Percentiles rank a stretch among this genome's conserved stretches.
These are phyloP conservation scores for Euphorbia schlechtendalii DNA, from an alignment of 441 rosid species.

Conservation along the genomic window DNA sequence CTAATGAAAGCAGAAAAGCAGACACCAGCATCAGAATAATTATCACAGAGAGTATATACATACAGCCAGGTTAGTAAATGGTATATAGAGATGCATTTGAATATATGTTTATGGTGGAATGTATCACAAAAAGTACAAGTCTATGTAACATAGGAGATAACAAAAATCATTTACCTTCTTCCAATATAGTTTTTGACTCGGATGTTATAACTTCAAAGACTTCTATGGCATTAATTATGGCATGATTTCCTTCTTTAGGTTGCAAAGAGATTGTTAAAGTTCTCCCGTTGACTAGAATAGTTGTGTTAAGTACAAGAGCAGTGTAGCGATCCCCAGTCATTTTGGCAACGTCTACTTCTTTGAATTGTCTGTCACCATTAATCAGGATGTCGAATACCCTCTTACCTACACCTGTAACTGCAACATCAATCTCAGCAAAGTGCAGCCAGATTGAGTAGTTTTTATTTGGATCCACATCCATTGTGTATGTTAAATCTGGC, in stretches of 20 bases:
- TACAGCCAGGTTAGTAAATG: too few relatives aligned
- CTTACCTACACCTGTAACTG: conserved; percentile 50
- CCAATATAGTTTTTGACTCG: conserved; percentile 61
- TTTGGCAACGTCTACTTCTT: conserved; percentile 54
- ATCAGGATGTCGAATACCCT: conserved; percentile 79
- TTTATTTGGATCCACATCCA: conserved; percentile 87
- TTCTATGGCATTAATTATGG: conserved; percentile 83
- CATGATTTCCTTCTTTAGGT: conserved; percentile 57
- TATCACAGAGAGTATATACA: neutral
- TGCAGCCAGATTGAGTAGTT: conserved; percentile 93
- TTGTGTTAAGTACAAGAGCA: conserved; percentile 77
- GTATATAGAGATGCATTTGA: neutral
- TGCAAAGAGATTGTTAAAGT: conserved; percentile 63
- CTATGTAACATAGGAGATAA: neutral
- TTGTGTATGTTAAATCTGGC: conserved; percentile 57
- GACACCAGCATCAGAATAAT: neutral
- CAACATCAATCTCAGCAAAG: conserved; percentile 85
- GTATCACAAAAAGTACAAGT: neutral
- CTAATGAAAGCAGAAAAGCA: neutral
- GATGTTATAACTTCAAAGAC: conserved; percentile 62
- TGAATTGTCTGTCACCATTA: conserved; percentile 52
- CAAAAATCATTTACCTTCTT: conserved; percentile 59
- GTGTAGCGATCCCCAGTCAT: conserved; percentile 57
- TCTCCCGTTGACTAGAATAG: conserved; percentile 76
- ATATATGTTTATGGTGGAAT: neutral